Base-by-base conservation (phyloP, 192 early-diverging fungal genomes). In the Coemansia guatemalensis region DNA sequence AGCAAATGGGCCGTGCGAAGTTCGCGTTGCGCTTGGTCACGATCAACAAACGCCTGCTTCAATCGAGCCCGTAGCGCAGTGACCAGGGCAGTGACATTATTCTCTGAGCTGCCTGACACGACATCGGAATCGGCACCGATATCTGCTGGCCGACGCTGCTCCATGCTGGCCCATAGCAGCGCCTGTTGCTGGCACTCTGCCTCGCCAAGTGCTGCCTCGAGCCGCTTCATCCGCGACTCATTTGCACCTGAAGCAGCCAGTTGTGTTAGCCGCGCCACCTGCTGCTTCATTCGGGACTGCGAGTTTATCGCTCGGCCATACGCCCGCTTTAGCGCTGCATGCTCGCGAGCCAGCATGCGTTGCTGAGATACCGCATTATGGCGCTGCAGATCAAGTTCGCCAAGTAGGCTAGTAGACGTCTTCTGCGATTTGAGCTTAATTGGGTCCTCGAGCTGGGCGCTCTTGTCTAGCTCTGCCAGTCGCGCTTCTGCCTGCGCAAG, bases 211-310 rank as follows among this genome's bases (percentile, higher is more conserved):
- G 77, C 77, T 1, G 77, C 77, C 30, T 80, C 77, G 21, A 80
- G 61, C 3, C 77, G 64, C 29, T 59, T 53, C 77, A 80, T 74
- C 8, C 77, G 71, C 14, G 71, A 62, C 48, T 80, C 77, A 55
- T 22, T 67, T 2, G 71, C 71, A 3, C 71, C 71, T 0, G 64
- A 55, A 1, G 77, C 77, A 0, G 77, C 77, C 24, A 80, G 64
- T 67, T 80, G 77, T 17, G 77, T 68, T 20, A 80, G 68, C 5
- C 77, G 53, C 0, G 77, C 58, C 5, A 80, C 77, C 57, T 80
- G 77, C 68, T 80, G 77, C 60, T 71, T 69, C 77, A 80, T 80
- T 8, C 77, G 62, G 4, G 67, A 48, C 61, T 80, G 77, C 30
- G 71, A 60, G 39, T 52, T 58, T 53, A 68, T 30, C 3, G 71